Evolutionary conservation across 176 grass and related monocot genomes (phyloP).

Genomic region (Triticum aestivum): DNA sequence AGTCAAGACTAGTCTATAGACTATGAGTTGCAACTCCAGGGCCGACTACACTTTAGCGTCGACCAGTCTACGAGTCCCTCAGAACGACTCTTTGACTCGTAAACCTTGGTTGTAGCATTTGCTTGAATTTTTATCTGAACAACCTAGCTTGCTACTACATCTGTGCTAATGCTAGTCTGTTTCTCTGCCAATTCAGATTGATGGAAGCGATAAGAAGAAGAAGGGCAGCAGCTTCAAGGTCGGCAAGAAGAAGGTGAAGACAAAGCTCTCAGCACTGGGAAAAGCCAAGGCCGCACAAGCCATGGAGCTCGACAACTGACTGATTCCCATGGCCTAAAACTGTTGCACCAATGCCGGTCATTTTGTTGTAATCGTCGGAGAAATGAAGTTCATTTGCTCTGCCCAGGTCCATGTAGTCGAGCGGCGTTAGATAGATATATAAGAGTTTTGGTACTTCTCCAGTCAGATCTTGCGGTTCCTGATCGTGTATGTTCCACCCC

Average conservation of each 20-base stretch:
- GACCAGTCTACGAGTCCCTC: no score
- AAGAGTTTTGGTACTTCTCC: background rate
- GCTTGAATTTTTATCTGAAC: no score
- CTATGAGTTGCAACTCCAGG: no score
- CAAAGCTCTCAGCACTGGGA: constrained; percentile 60
- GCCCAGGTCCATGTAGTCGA: background rate
- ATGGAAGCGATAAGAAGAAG: constrained; percentile 56
- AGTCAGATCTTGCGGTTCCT: background rate
- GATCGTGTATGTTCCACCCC: background rate
- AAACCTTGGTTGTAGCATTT: background rate
- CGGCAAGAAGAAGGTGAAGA: constrained; percentile 87
- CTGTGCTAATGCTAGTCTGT: background rate
- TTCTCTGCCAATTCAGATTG: constrained; percentile 44
- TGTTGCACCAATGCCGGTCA: background rate
- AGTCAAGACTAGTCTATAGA: no score
- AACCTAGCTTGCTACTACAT: no score
- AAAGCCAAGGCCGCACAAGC: constrained; percentile 82
- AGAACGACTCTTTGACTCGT: no score
- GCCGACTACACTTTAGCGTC: no score
- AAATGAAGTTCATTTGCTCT: background rate
- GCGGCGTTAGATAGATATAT: background rate
- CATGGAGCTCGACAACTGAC: constrained; percentile 74
- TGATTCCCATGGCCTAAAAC: background rate
- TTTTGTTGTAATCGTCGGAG: background rate
- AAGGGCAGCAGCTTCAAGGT: constrained; percentile 69